Percentiles rank a stretch among this genome's conserved stretches.
These are phyloP conservation scores for Pseudogymnoascus sp. DNA, from an alignment of 2,329 filamentous ascomycete species.

Conservation along the genomic window DNA sequence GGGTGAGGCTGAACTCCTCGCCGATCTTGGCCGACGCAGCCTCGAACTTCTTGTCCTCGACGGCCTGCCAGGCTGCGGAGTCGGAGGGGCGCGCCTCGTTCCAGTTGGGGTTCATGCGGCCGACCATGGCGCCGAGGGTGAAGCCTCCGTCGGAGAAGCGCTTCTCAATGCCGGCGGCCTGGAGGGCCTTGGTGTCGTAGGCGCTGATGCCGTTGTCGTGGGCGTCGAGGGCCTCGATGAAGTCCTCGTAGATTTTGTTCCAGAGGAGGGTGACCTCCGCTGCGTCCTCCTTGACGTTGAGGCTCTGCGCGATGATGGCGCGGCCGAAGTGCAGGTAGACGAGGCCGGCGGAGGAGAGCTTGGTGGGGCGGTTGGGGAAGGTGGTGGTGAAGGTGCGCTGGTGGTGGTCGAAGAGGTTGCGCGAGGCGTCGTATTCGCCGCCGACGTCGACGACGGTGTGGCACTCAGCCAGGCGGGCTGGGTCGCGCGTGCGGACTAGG, in stretches of 20 bases:
- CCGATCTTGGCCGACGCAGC: conserved; percentile 74
- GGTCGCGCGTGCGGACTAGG: conserved; percentile 83
- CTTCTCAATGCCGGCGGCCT: conserved; percentile 67
- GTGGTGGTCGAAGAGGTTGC: conserved; percentile 90
- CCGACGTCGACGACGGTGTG: conserved; percentile 98
- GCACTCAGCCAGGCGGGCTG: conserved; percentile 66
- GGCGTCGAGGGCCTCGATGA: conserved; percentile 92
- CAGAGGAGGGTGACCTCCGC: conserved; percentile 68
- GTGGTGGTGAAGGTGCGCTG: conserved; percentile 82
- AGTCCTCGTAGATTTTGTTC: conserved; percentile 83
- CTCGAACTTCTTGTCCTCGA: conserved; percentile 74
- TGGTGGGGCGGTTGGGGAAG: conserved; percentile 77
- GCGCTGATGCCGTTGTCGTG: conserved; percentile 91
- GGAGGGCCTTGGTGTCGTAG: conserved; percentile 65
- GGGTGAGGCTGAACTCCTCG: conserved; percentile 74
- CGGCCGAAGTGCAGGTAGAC: conserved; percentile 95
- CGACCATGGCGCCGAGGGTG: conserved; percentile 75
- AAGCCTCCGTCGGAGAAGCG: conserved; percentile 78
- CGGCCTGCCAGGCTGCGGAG: conserved; percentile 53
- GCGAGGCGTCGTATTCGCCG: conserved; percentile 73
- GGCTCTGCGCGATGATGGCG: conserved; percentile 65
- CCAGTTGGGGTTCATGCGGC: conserved; percentile 70
- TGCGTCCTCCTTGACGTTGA: conserved; percentile 52
- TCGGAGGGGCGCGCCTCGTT: conserved; percentile 55
- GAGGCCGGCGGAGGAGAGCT: conserved; percentile 86